Evolutionary conservation across 129 eudicot genomes (phyloP), one percentile per base, ranked within the genome.

Genomic region (Sambucus nigra): DNA sequence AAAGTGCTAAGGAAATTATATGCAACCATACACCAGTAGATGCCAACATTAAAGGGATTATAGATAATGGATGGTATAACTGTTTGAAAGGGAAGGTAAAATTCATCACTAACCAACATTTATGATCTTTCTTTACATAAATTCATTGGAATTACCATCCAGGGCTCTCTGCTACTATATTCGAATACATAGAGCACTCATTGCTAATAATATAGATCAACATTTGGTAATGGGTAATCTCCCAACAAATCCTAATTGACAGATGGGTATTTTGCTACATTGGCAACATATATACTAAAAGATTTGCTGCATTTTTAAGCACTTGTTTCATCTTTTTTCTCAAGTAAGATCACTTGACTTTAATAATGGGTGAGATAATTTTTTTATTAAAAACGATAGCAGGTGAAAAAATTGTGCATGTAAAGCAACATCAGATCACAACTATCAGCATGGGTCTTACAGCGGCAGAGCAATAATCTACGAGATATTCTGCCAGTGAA

Each of bases 401-500:
- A 42, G 1, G n/a, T 6, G 6, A 13, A n/a, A n/a, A 42, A 14
- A 12, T 42, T 1, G 18, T 1, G 18, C 5, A 45, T 4, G 14
- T 42, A 45, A 27, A 16, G 3, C 0, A 19, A 23, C 26, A 45
- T 54, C 22, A 3, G 26, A 33, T 16, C 11, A 3, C n/a, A 59
- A 57, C 23, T 46, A 39, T 52, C 45, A 41, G 52, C 69, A 49
- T 57, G 35, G 66, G 27, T 19, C 94, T 82, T 82, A 91, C 99
- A 48, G 94, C 64, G 31, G 84, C 78, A 58, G 78, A 60, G 55
- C 99, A 91, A 72, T 91, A 91, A 24, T 82, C 80, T 25, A 72
- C 73, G 16, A 91, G 80, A 76, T 76, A 72, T 70, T 91, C 89
- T 45, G 80, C 76, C 71, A 85, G 61, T 31, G 87, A 69, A 59